Conservation (phyloP, 306 rosid genomes). For the Ceratonia siliqua region DNA sequence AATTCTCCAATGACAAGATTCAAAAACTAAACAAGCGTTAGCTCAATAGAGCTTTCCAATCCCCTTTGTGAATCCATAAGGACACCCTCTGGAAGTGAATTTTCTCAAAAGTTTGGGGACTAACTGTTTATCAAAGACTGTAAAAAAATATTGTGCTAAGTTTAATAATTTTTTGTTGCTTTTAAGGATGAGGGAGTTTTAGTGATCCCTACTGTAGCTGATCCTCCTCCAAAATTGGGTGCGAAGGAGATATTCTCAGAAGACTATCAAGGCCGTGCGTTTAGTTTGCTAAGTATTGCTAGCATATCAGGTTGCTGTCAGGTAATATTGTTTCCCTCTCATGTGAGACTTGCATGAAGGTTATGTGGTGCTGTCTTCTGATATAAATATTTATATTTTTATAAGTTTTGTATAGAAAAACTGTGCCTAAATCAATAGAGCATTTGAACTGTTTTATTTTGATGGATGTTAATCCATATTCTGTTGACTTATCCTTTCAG, state of each 20-base stretch:
- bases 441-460: neutral
- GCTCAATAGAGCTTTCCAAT: conserved; percentile 1
- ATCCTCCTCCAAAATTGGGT: conserved; percentile 94
- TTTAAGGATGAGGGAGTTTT: conserved; percentile 91
- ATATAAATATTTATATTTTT: neutral
- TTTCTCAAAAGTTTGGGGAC: neutral
- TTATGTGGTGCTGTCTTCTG: neutral
- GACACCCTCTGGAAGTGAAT: neutral
- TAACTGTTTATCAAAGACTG: neutral
- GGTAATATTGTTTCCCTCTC: conserved; percentile 47
- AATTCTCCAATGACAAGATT: too few species aligned
- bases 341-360: neutral
- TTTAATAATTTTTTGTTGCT: conserved; percentile 14
- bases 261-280: conserved; percentile 65
- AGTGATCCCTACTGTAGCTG: conserved; percentile 86
- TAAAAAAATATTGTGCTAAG: conserved; percentile 1
- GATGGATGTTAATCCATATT: conserved; percentile 14
- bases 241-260: conserved; percentile 74
- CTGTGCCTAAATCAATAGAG: neutral
- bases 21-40: neutral
- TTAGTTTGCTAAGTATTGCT: conserved; percentile 79
- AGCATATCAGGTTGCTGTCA: conserved; percentile 98
- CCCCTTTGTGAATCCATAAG: too few species aligned
- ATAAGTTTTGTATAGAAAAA: neutral
- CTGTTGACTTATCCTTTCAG: conserved; percentile 51